These are phyloP conservation scores for Hypomyces perniciosus DNA, from an alignment of 2,329 filamentous ascomycete genomes.

Conservation along the genomic window DNA sequence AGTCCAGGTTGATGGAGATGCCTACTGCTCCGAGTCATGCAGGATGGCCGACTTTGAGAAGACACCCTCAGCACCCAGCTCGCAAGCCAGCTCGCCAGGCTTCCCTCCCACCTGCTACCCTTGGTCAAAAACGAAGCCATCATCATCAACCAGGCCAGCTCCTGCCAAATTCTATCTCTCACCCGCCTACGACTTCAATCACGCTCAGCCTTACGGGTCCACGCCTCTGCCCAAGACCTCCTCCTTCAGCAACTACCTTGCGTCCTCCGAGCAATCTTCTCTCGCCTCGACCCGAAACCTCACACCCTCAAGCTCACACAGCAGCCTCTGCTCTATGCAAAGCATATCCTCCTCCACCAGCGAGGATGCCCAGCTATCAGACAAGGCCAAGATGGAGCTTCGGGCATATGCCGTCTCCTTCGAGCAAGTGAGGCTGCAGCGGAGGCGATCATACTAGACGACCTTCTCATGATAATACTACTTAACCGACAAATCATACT, in stretches of 20 bases:
- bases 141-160: constrained; percentile 12
- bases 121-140: constrained; percentile 34
- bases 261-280: constrained; percentile 22
- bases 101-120: constrained; percentile 46
- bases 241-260: constrained; percentile 17
- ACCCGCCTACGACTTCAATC: constrained; percentile 69
- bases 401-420: constrained; percentile 84
- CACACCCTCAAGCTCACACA: constrained; percentile 72
- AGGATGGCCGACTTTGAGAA: constrained; percentile 81
- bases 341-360: constrained; percentile 49
- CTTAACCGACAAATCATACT: constrained; percentile 2
- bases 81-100: constrained; percentile 52
- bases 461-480: neutral
- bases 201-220: constrained; percentile 51
- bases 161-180: constrained; percentile 58
- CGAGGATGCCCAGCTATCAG: constrained; percentile 57
- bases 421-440: constrained; percentile 65
- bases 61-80: constrained; percentile 47
- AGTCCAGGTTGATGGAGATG: constrained; percentile 66
- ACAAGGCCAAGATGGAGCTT: constrained; percentile 72
- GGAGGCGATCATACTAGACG: constrained; percentile 50
- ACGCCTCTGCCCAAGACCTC: constrained; percentile 36
- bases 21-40: constrained; percentile 91
- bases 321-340: constrained; percentile 74
- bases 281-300: constrained; percentile 36